Evolutionary conservation across 108 stramenopile genomes (phyloP).

Genomic region (Nitzschia palea): DNA sequence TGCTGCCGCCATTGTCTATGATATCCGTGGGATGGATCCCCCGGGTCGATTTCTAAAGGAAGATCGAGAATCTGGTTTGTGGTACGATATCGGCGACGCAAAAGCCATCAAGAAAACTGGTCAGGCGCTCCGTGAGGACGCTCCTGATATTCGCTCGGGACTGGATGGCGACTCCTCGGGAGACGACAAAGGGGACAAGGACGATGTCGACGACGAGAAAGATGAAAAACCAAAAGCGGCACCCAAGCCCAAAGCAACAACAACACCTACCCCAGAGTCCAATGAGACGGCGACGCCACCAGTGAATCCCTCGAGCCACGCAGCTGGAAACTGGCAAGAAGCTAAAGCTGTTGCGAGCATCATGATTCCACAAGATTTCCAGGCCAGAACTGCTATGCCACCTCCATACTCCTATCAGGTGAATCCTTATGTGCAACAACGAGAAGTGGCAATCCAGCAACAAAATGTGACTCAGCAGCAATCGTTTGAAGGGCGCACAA

Average conservation of each 20-base stretch:
- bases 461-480: neutral
- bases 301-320: neutral
- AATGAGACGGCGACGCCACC: neutral
- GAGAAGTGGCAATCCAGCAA: neutral
- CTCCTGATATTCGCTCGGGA: conserved; percentile 72
- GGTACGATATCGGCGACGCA: conserved; percentile 87
- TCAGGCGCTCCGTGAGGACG: conserved; percentile 83
- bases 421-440: conserved; percentile 8
- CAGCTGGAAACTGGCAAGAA: neutral
- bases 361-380: neutral
- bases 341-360: neutral
- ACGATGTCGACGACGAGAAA: neutral
- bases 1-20: conserved; percentile 64
- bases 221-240: neutral
- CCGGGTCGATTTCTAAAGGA: conserved; percentile 86
- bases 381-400: conserved; percentile 21
- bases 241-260: neutral
- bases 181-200: conserved; percentile 18
- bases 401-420: conserved; percentile 8
- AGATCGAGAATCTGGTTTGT: conserved; percentile 59
- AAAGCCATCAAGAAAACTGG: conserved; percentile 86
- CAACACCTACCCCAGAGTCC: neutral
- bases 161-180: conserved; percentile 38
- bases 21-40: conserved; percentile 66
- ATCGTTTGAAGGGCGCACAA: neutral